Evolutionary conservation across 1,284 basidiomycete genomes (phyloP).

Genomic region (Ceratobasidium sp.): DNA sequence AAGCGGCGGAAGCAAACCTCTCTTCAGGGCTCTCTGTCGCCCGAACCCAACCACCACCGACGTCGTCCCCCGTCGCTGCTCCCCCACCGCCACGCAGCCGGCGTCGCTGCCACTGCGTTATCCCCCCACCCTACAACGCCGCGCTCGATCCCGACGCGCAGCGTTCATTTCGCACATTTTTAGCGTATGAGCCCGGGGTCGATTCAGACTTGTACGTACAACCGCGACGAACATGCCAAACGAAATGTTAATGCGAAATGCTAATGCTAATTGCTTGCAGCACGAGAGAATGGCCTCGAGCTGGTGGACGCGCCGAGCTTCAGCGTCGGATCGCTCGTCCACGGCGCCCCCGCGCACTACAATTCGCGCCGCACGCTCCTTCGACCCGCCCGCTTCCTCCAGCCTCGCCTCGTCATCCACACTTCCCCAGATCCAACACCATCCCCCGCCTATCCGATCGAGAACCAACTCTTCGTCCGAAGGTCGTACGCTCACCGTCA

Average conservation of each 20-base stretch:
- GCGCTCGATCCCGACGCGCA: background rate
- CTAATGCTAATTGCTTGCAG: background rate
- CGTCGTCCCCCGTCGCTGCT: background rate
- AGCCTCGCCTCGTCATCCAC: background rate
- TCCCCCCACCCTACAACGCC: background rate
- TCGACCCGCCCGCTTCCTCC: conserved; percentile 3
- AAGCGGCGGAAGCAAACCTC: conserved; percentile 29
- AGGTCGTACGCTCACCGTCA: background rate
- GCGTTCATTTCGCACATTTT: background rate
- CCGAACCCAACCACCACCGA: conserved; percentile 19
- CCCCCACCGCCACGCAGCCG: background rate
- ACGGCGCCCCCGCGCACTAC: conserved; percentile 5
- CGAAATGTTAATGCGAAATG: no score
- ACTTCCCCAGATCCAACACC: no score
- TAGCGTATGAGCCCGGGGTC: background rate
- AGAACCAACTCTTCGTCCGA: conserved; percentile 12
- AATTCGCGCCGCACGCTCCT: conserved; percentile 15
- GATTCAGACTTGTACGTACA: background rate
- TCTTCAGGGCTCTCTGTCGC: background rate
- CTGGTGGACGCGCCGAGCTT: conserved; percentile 21
- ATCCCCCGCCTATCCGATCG: background rate
- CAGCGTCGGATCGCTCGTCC: conserved; percentile 5
- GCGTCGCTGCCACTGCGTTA: conserved; percentile 5
- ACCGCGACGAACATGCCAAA: background rate
- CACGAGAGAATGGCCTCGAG: conserved; percentile 24